Percentiles rank a stretch among this genome's conserved stretches.
Evolutionary conservation across 495 filamentous ascomycete species (phyloP).

Genomic region (Pseudevernia furfuracea): DNA sequence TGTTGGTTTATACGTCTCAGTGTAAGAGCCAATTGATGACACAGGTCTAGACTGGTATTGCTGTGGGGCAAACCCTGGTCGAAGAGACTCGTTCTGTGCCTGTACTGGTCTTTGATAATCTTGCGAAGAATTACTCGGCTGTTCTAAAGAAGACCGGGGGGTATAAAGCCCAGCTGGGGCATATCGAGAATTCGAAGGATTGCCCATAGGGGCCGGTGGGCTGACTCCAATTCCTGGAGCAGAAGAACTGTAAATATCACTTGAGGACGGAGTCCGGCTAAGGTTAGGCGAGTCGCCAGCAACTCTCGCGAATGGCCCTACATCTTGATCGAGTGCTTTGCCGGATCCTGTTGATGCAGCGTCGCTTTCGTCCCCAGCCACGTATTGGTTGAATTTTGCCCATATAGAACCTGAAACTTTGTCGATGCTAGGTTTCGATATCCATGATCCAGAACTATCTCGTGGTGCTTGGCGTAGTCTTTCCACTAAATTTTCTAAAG

Average conservation of each 20-base stretch:
- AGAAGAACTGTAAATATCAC: constrained; percentile 66
- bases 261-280: constrained; percentile 68
- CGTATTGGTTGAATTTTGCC: constrained; percentile 88
- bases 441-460: constrained; percentile 65
- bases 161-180: constrained; percentile 49
- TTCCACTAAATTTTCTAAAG: constrained; percentile 75
- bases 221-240: constrained; percentile 29
- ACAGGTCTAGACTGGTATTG: constrained; percentile 19
- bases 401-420: constrained; percentile 83
- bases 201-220: constrained; percentile 36
- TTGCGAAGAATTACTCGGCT: constrained; percentile 39
- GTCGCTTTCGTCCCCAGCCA: constrained; percentile 81
- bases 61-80: constrained; percentile 15
- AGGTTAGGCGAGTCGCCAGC: constrained; percentile 71
- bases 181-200: constrained; percentile 49
- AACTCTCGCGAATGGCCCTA: constrained; percentile 74
- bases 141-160: constrained; percentile 43
- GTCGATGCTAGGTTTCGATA: constrained; percentile 88
- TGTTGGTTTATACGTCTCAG: constrained; percentile 30
- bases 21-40: constrained; percentile 21
- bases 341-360: constrained; percentile 50
- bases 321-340: constrained; percentile 48
- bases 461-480: constrained; percentile 76
- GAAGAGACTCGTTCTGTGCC: constrained; percentile 15
- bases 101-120: constrained; percentile 39